Evolutionary conservation across 1,284 basidiomycete species (phyloP), one percentile per base, ranked within the genome.

Genomic region (Ganoderma leucocontextum): DNA sequence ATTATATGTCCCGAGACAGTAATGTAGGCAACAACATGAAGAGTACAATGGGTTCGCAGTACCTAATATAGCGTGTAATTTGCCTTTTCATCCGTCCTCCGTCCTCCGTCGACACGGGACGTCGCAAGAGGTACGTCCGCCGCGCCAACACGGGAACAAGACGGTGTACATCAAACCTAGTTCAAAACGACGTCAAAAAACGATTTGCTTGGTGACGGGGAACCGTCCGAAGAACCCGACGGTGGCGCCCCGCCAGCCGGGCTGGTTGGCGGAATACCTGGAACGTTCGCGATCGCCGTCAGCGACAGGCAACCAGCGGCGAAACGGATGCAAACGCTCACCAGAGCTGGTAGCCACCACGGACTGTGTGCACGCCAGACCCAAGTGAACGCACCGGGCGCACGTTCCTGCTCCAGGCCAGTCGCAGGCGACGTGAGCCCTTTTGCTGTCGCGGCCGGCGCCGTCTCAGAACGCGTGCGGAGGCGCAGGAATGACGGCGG

Each of bases 361-460:
- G 33, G 49, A 15, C 13, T 35, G 41, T 3, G 65, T 62, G 64
- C 70, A 72, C 29, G 33, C 10, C 13, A 25, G 47, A 17, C 38
- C 8, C 7, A 39, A 44, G 9, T 64, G 66, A 17, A 19, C 53
- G 42, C 71, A 72, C 36, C 66, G 63, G 13, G 59, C 58, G 60
- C 71, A 72, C 9, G 71, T 65, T 4, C 69, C 66, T 1, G 49
- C 9, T 19, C 52, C 60, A 0, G 57, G 19, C 67, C 62, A 52
- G 42, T 70, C 71, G 63, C 71, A 72, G 12, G 66, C 69, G 2
- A 70, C 33, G n/a, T 72, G 71, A 10, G 60, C 62, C 44, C 47
- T 63, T 60, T 62, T 65, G 67, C 71, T 72, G 71, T 44, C 55
- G 49, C 38, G 62, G 4, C 25, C 38, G 38, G 10, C 39, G 22